A percentile compares a stretch with the other conserved stretches of the same genome.
These are phyloP conservation scores for Aspergillus fructus DNA, from an alignment of 2,329 filamentous ascomycete species.

Conservation along the genomic window DNA sequence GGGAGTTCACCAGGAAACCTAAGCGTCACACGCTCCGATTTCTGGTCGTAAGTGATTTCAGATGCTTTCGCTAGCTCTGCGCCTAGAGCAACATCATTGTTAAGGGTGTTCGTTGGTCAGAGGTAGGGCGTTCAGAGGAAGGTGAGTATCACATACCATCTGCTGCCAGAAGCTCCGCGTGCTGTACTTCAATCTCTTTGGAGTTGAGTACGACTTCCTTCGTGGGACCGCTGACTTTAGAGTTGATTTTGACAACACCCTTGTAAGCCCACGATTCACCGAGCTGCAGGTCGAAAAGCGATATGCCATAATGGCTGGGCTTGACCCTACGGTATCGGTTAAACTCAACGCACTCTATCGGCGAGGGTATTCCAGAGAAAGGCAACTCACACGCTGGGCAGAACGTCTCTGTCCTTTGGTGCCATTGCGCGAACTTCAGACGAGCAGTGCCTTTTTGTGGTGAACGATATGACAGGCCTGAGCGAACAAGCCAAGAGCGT, in stretches of 20 bases:
- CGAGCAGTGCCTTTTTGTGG: slow-evolving; percentile 38
- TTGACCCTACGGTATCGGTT: slow-evolving; percentile 58
- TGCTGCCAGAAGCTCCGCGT: slow-evolving; percentile 44
- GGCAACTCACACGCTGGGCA: slow-evolving; percentile 44
- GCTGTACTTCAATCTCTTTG: slow-evolving; percentile 75
- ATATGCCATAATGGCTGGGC: slow-evolving; percentile 81
- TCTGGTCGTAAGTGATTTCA: slow-evolving; percentile 75
- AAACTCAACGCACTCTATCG: slow-evolving; percentile 1
- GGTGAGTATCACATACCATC: slow-evolving; percentile 29
- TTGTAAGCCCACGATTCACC: slow-evolving; percentile 76
- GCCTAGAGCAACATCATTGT: slow-evolving; percentile 21
- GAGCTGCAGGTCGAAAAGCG: slow-evolving; percentile 74
- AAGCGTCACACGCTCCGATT: slow-evolving; percentile 79
- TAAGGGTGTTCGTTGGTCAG: background rate
- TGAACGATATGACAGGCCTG: slow-evolving; percentile 18
- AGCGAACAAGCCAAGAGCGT: slow-evolving; percentile 14
- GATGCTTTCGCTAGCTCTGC: slow-evolving; percentile 51
- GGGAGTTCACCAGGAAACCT: slow-evolving; percentile 72
- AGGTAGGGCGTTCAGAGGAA: background rate
- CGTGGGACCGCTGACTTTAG: slow-evolving; percentile 68
- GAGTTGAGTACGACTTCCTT: slow-evolving; percentile 81
- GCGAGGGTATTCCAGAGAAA: background rate
- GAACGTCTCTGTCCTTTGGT: slow-evolving; percentile 44
- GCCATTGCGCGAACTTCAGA: slow-evolving; percentile 45
- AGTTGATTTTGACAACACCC: slow-evolving; percentile 78